These are phyloP conservation scores for Moringa oleifera DNA, from an alignment of 345 rosid species.

Conservation along the genomic window DNA sequence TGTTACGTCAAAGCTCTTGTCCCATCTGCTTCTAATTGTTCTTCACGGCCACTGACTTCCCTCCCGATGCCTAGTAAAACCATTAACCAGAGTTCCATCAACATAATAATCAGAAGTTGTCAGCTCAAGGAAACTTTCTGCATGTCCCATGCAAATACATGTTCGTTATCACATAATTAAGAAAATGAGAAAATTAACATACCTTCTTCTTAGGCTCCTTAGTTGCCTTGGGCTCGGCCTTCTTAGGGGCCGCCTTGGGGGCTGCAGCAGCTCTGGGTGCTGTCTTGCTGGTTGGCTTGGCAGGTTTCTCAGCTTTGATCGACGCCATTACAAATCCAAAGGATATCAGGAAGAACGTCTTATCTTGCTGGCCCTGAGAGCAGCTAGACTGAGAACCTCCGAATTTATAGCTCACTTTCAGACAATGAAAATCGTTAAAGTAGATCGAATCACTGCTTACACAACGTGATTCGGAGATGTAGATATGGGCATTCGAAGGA, in stretches of 20 bases:
- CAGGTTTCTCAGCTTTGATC: conserved; percentile 47
- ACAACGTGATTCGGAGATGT: background rate
- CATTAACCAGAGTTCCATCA: too few relatives aligned
- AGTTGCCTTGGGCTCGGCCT: conserved; percentile 42
- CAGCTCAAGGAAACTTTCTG: background rate
- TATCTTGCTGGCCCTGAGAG: background rate
- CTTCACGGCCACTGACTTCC: background rate
- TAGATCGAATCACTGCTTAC: conserved; percentile 16
- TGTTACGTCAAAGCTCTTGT: background rate
- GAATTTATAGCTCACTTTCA: conserved; percentile 20
- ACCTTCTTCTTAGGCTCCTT: conserved; percentile 51
- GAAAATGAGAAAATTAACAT: too few relatives aligned
- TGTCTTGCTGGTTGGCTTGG: conserved; percentile 22
- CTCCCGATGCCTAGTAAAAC: background rate
- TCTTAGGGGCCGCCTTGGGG: conserved; percentile 39
- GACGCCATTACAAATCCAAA: conserved; percentile 35
- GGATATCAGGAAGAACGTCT: background rate
- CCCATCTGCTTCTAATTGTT: background rate
- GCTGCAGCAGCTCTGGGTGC: conserved; percentile 29
- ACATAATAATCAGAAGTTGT: background rate
- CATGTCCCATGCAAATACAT: background rate
- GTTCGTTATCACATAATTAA: background rate
- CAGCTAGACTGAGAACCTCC: background rate
- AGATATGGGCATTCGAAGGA: conserved; percentile 12
- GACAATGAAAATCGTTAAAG: background rate